phyloP scores from a whole-genome alignment of 1,284 basidiomycete genomes.

The Pseudozyma sp. region DNA sequence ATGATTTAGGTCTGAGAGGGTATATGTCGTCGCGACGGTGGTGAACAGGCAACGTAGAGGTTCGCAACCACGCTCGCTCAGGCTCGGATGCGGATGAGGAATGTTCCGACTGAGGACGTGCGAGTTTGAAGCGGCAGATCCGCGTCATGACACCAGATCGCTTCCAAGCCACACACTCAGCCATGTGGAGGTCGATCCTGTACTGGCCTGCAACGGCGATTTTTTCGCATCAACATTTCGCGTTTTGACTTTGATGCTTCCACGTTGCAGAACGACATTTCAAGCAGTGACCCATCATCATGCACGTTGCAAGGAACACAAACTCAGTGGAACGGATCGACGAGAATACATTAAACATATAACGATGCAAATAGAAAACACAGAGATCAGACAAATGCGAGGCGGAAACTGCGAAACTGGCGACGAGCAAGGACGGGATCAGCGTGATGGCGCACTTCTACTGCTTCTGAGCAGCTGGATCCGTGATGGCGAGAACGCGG shows the following conservation, averaged over 20 bases:
- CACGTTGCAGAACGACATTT: too few relatives aligned
- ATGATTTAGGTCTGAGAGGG: background rate
- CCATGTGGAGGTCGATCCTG: conserved; percentile 6
- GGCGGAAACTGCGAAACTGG: background rate
- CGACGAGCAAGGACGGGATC: background rate
- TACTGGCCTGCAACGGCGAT: background rate
- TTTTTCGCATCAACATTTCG: background rate
- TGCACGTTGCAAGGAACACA: too few relatives aligned
- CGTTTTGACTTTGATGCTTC: too few relatives aligned
- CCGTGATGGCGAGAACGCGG: conserved; percentile 53
- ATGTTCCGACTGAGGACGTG: background rate
- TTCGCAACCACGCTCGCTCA: background rate
- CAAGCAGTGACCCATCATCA: too few relatives aligned
- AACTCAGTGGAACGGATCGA: too few relatives aligned
- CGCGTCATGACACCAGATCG: conserved; percentile 5
- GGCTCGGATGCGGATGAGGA: background rate
- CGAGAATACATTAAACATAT: too few relatives aligned
- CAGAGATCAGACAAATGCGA: too few relatives aligned
- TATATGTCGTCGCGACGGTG: background rate
- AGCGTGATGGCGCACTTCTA: background rate
- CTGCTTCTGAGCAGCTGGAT: conserved; percentile 27
- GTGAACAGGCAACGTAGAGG: background rate
- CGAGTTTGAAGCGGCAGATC: background rate
- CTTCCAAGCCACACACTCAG: background rate
- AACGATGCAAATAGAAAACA: too few relatives aligned